These are phyloP conservation scores for Zoysia japonica DNA, from an alignment of 176 grass and related monocot species.

Conservation along the genomic window DNA sequence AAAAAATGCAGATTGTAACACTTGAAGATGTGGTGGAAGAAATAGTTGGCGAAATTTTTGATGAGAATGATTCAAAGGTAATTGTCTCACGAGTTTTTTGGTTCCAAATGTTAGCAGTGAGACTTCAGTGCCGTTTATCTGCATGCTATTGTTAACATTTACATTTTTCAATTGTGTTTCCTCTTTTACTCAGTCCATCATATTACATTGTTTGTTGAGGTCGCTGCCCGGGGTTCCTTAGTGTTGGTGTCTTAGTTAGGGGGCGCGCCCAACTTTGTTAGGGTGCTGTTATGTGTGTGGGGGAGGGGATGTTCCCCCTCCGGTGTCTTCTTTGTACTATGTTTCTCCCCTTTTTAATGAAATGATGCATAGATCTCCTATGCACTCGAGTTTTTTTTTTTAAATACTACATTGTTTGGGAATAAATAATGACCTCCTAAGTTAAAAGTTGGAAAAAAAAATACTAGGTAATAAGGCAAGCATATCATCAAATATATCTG, in stretches of 20 bases:
- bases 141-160: conserved; percentile 10
- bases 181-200: background rate
- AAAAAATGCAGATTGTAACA: conserved; percentile 78
- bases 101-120: conserved; percentile 13
- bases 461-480: too few species aligned
- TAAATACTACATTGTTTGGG: background rate
- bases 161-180: background rate
- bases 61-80: conserved; percentile 99
- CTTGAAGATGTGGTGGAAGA: conserved; percentile 98
- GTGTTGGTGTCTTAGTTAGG: too few species aligned
- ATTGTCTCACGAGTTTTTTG: conserved; percentile 18
- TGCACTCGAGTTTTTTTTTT: too few species aligned
- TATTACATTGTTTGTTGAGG: background rate
- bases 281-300: too few species aligned
- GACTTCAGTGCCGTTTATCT: conserved; percentile 1
- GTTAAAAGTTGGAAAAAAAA: background rate
- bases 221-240: too few species aligned
- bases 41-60: conserved; percentile 98
- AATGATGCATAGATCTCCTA: too few species aligned
- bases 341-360: too few species aligned
- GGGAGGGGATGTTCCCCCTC: too few species aligned
- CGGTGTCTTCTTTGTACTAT: too few species aligned
- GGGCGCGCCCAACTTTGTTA: too few species aligned
- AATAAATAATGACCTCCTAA: conserved; percentile 9
- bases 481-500: background rate